Evolutionary conservation across 306 rosid species (phyloP), one percentile per base, ranked within the genome.

Genomic region (Purshia tridentata): DNA sequence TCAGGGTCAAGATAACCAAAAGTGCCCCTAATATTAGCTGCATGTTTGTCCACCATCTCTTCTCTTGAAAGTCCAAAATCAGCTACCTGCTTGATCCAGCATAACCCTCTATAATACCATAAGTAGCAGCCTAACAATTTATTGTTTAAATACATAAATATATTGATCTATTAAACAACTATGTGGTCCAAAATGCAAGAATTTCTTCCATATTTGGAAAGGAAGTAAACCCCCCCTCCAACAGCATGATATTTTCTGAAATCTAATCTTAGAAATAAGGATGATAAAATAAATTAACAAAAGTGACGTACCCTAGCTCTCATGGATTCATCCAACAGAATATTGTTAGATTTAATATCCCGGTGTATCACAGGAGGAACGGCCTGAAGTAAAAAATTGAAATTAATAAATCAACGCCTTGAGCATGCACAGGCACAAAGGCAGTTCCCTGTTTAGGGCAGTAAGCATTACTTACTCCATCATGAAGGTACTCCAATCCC

Each of bases 31-130:
- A 95, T 73, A 60, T 86, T 78, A 49, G 91, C 96, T 4, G 89
- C 99, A 37, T 91, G 95, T 74, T 72, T 87, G 65, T 90, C 96
- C 72, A 88, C 96, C 93, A 84, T 88, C 82, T 95, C 99, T 78
- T 90, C 99, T 85, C 99, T 84, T 22, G 99, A 95, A 62, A 95
- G 96, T 73, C 99, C 99, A 75, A 95, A 91, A 81, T 95, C 99
- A 29, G 99, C 96, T 14, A 95, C 99, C 99, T 95, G 85, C 72
- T 77, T 59, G 80, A 81, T 65, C 64, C 79, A 72, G 48, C 67
- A 70, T 63, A 67, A 72, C 59, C 70, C 74, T 64, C 16, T 64
- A 19, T 62, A 41, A 74, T 58, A 57, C 22, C 58, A 7, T 66
- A 44, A 56, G 71, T 49, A 56, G 44, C 39, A 76, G 29, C 76